These are phyloP conservation scores for Sphaceloma murrayae DNA, from an alignment of 2,329 filamentous ascomycete species.

Conservation along the genomic window DNA sequence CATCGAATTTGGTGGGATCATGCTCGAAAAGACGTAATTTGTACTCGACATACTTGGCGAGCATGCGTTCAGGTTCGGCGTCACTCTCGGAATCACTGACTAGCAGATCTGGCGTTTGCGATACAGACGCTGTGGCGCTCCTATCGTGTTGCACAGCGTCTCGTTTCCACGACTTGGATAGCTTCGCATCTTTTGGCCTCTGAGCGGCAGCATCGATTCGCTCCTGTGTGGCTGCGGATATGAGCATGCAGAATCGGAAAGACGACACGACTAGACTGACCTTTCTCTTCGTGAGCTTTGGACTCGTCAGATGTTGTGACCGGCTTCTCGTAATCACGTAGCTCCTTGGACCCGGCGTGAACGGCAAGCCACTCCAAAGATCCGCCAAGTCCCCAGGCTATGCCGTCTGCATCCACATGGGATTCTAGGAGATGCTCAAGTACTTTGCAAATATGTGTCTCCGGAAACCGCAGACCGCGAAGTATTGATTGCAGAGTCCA, in stretches of 20 bases:
- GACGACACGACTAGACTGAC: no score
- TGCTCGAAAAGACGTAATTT: conserved; percentile 47
- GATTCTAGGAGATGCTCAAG: conserved; percentile 58
- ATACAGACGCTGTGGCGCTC: background rate
- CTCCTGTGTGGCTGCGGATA: background rate
- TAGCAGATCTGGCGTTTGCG: conserved; percentile 25
- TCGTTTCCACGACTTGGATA: background rate
- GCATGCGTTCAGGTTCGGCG: conserved; percentile 41
- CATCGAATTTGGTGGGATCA: conserved; percentile 49
- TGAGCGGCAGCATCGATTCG: background rate
- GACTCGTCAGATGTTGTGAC: no score
- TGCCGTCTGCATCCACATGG: conserved; percentile 50
- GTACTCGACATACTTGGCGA: conserved; percentile 67
- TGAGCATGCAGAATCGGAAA: no score
- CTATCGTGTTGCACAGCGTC: background rate
- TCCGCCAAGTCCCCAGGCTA: conserved; percentile 78
- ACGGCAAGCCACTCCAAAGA: conserved; percentile 83
- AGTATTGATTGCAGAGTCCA: conserved; percentile 79
- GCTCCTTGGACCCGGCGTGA: conserved; percentile 45
- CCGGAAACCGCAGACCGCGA: conserved; percentile 56
- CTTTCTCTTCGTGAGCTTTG: no score
- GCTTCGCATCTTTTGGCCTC: background rate
- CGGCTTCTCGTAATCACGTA: conserved; percentile 27
- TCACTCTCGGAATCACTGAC: conserved; percentile 44
- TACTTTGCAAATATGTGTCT: conserved; percentile 52